Percentiles rank a stretch among this genome's conserved stretches.
Conservation (phyloP, 2,329 filamentous ascomycete species). For the Allantophomopsis cytisporea region DNA sequence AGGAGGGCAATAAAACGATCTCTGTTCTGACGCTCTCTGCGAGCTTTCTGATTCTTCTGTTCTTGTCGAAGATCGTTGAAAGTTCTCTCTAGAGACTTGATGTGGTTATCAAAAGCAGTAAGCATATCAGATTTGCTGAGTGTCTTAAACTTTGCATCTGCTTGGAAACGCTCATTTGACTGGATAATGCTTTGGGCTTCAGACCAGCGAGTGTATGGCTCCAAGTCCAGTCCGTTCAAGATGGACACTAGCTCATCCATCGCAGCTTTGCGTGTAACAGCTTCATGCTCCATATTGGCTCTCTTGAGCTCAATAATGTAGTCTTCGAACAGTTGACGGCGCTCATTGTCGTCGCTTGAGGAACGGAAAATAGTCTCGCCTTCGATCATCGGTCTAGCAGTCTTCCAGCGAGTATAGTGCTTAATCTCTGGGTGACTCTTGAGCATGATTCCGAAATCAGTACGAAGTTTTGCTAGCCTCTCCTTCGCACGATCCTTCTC, state of each 20-base stretch:
- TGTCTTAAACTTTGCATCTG: conserved; percentile 72
- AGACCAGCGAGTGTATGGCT: conserved; percentile 90
- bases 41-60: conserved; percentile 67
- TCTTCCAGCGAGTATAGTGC: conserved; percentile 95
- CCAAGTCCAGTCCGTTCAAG: conserved; percentile 66
- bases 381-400: conserved; percentile 84
- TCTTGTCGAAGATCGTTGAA: conserved; percentile 87
- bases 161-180: conserved; percentile 62
- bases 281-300: conserved; percentile 62
- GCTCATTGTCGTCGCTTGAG: conserved; percentile 75
- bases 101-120: conserved; percentile 86
- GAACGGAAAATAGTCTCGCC: conserved; percentile 92
- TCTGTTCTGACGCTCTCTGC: conserved; percentile 74
- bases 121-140: conserved; percentile 84
- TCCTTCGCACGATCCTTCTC: conserved; percentile 94
- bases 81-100: conserved; percentile 78
- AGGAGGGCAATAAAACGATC: conserved; percentile 70
- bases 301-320: conserved; percentile 81
- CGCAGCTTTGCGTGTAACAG: conserved; percentile 59
- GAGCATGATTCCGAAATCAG: conserved; percentile 93
- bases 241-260: conserved; percentile 73
- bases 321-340: conserved; percentile 83
- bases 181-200: conserved; percentile 77
- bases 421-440: conserved; percentile 94
- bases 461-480: conserved; percentile 76